Evolutionary conservation across 768 basidiomycete genomes (phyloP).

Genomic region (Strobilomyces confusus): DNA sequence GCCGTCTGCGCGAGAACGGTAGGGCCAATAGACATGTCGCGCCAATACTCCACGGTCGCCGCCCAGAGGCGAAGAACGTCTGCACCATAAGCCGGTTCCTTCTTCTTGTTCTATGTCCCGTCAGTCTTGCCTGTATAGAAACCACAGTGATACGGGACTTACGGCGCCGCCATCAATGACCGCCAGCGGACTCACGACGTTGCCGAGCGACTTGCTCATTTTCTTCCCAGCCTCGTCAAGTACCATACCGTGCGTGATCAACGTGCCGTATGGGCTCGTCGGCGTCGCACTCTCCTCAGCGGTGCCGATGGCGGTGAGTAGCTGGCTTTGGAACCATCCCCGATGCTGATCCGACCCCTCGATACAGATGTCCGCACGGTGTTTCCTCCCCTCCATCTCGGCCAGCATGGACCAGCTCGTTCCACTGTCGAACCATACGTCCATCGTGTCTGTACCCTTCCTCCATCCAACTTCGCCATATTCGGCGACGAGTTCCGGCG

Average conservation of each 20-base stretch:
- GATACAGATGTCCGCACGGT: slow-evolving; percentile 80
- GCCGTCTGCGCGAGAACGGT: slow-evolving; percentile 70
- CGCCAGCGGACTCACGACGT: slow-evolving; percentile 80
- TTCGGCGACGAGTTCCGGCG: slow-evolving; percentile 50
- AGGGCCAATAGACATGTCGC: slow-evolving; percentile 83
- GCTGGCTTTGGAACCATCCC: slow-evolving; percentile 97
- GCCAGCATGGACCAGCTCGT: slow-evolving; percentile 85
- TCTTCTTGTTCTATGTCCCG: slow-evolving; percentile 52
- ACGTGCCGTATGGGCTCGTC: slow-evolving; percentile 59
- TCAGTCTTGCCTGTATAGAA: not conserved
- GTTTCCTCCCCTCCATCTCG: slow-evolving; percentile 34
- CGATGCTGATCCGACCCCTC: slow-evolving; percentile 98
- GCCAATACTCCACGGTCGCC: slow-evolving; percentile 85
- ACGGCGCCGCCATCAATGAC: slow-evolving; percentile 79
- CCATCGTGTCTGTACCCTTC: slow-evolving; percentile 94
- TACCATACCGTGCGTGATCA: slow-evolving; percentile 97
- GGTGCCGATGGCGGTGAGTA: slow-evolving; percentile 72
- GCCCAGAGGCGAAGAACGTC: slow-evolving; percentile 90
- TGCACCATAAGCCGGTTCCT: slow-evolving; percentile 76
- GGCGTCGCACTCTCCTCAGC: slow-evolving; percentile 15
- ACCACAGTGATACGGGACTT: slow-evolving; percentile 17
- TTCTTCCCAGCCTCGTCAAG: slow-evolving; percentile 84
- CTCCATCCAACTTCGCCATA: slow-evolving; percentile 49
- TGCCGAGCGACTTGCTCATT: slow-evolving; percentile 98
- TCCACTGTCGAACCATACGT: slow-evolving; percentile 99